Evolutionary conservation across 192 early-diverging fungal genomes (phyloP).

Genomic region (Mortierella hygrophila): DNA sequence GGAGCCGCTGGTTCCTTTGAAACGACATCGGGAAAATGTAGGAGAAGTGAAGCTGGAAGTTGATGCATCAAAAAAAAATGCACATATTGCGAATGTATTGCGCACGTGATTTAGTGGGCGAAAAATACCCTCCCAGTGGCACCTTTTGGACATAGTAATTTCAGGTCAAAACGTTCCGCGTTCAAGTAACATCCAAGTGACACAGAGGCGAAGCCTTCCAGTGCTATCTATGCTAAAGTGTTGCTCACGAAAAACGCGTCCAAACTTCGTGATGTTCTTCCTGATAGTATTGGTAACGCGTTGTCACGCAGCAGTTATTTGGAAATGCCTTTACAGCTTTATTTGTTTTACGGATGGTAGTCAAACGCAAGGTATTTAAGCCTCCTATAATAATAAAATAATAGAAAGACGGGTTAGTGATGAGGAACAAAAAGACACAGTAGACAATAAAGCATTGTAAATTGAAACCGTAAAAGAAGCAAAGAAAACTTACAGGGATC

Average conservation of each 20-base stretch:
- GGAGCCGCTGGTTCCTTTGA: neutral
- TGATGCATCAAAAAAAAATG: neutral
- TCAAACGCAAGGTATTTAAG: slow-evolving; percentile 37
- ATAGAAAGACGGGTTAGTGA: slow-evolving; percentile 6
- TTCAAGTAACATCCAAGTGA: too few species aligned
- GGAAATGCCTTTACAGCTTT: neutral
- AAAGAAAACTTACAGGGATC: slow-evolving; percentile 34
- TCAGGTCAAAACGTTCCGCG: too few species aligned
- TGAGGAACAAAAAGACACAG: neutral
- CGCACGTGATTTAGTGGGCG: too few species aligned
- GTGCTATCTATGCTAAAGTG: too few species aligned
- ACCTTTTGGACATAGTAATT: too few species aligned
- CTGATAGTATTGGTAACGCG: too few species aligned
- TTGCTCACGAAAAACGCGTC: too few species aligned
- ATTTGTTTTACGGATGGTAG: neutral
- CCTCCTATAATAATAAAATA: slow-evolving; percentile 6
- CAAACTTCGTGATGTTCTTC: too few species aligned
- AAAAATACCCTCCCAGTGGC: too few species aligned
- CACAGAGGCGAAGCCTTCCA: too few species aligned
- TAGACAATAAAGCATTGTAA: neutral
- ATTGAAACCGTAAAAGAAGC: neutral
- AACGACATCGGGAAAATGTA: neutral
- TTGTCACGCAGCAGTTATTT: neutral
- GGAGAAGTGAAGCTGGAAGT: neutral
- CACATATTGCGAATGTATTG: too few species aligned